A percentile compares a stretch with the other conserved stretches of the same genome.
These are phyloP conservation scores for Posidonia oceanica DNA, from an alignment of 116 monocot species.

Conservation along the genomic window DNA sequence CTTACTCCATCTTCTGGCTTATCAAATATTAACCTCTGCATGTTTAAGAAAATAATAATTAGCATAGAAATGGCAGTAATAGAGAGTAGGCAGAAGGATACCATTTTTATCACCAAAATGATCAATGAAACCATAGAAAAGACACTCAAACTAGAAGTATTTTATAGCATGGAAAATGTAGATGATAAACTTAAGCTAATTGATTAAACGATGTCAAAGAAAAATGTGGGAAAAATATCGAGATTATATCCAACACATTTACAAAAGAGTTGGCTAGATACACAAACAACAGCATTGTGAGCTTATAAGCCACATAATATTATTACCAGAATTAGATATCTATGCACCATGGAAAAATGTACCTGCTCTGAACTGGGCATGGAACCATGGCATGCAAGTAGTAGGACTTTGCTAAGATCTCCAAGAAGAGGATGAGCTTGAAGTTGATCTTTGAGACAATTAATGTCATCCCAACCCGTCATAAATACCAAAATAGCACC, in stretches of 20 bases:
- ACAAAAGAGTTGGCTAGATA: not conserved
- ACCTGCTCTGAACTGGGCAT: constrained; percentile 99
- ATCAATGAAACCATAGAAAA: too few relatives aligned
- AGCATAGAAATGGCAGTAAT: not conserved
- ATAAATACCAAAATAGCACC: constrained; percentile 96
- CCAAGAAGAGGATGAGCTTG: constrained; percentile 80
- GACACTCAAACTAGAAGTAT: too few relatives aligned
- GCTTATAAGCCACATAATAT: not conserved
- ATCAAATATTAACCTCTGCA: constrained; percentile 96
- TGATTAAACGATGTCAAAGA: too few relatives aligned
- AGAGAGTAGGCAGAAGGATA: not conserved
- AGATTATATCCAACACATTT: too few relatives aligned
- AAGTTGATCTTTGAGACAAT: constrained; percentile 91
- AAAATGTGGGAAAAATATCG: too few relatives aligned
- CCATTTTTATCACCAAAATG: too few relatives aligned
- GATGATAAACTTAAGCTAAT: too few relatives aligned
- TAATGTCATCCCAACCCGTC: constrained; percentile 99
- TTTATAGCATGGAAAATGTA: too few relatives aligned
- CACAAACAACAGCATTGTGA: not conserved
- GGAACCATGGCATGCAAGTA: constrained; percentile 96
- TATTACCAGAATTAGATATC: not conserved
- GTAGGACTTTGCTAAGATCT: constrained; percentile 72
- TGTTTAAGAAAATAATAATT: not conserved
- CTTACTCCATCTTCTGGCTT: constrained; percentile 67
- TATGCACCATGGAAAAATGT: not conserved